Base-by-base conservation (phyloP, 2,329 filamentous ascomycete genomes). In the Aspergillus aculeatinus region DNA sequence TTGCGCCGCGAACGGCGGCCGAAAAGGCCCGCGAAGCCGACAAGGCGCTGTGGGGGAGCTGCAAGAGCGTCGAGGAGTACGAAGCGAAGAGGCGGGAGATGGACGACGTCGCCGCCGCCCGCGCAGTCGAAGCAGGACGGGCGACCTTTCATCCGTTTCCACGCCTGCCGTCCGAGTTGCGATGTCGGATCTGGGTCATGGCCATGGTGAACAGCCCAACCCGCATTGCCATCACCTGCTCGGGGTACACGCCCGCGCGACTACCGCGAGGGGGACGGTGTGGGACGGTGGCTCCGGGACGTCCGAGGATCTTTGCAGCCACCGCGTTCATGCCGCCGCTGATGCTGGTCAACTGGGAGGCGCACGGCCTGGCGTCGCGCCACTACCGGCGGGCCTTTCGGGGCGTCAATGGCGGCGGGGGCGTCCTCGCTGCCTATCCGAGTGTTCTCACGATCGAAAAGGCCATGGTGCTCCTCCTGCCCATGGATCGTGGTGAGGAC, bases 311-410 rank as follows among this genome's bases (percentile, higher is more conserved):
- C 2, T 55, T 48, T 47, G 52, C 52, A 1, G 35, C 52, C 35
- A 55, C 52, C 35, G 52, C 52, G 21, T 55, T 44, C 27, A 42
- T 55, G 33, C 21, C 52, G 10, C 21, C 52, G 52, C 11, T 55
- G 10, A 51, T 51, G 27, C 48, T 51, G 48, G 48, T 51, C 23
- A 51, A 51, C 29, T 14, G 48, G 23, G 48, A 51, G 48, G n/a
- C 48, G 48, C 16, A 51, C 14, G 35, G 23, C 19, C 39, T 55
- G 21, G 52, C 52, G 11, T 44, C 25, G 1, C 44, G 44, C n/a
- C 52, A 47, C 42, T 55, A 55, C 39, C 52, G 35, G 21, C 52
- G 52, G 12, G 33, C 52, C 6, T 55, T 55, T 47, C 33, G 21
- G 23, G 52, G 35, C 12, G 33, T 44, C 3, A 3, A 48, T 2